phyloP scores from a whole-genome alignment of 768 basidiomycete genomes.

The Amanita muscaria region DNA sequence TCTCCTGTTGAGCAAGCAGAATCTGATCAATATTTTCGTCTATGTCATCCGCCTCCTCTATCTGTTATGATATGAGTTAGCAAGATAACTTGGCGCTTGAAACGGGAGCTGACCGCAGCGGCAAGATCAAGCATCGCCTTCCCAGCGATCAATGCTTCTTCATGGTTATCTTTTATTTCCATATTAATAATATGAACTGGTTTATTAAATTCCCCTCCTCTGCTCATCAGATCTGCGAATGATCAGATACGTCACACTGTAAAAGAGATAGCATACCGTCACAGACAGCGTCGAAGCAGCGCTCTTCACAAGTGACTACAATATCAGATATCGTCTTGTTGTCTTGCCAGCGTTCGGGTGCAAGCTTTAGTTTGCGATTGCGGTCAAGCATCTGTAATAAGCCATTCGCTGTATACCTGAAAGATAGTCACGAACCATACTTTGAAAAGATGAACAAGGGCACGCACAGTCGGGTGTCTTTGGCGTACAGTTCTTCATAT shows the following conservation, averaged over 20 bases:
- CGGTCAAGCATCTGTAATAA: constrained; percentile 94
- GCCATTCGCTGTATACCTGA: constrained; percentile 88
- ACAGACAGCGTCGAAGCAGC: constrained; percentile 97
- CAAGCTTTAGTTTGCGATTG: constrained; percentile 82
- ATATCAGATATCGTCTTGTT: constrained; percentile 83
- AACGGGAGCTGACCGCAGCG: constrained; percentile 55
- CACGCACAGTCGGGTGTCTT: constrained; percentile 79
- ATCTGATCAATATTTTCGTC: constrained; percentile 89
- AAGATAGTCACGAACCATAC: constrained; percentile 6
- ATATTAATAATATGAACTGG: constrained; percentile 96
- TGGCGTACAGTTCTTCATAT: constrained; percentile 78
- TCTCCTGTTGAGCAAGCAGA: constrained; percentile 75
- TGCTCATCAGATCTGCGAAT: constrained; percentile 62
- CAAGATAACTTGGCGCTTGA: background rate
- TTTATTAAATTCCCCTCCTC: constrained; percentile 88
- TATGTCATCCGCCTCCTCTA: constrained; percentile 77
- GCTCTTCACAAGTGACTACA: constrained; percentile 97
- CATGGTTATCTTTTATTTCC: constrained; percentile 98
- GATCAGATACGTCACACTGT: background rate
- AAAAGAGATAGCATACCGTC: constrained; percentile 56
- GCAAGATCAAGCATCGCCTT: constrained; percentile 92
- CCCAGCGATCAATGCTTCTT: constrained; percentile 94
- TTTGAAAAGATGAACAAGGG: background rate
- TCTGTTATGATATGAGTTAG: constrained; percentile 34
- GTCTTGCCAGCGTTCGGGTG: constrained; percentile 97